Evolutionary conservation across 1,284 basidiomycete genomes (phyloP).

Genomic region (Ustilago crameri): DNA sequence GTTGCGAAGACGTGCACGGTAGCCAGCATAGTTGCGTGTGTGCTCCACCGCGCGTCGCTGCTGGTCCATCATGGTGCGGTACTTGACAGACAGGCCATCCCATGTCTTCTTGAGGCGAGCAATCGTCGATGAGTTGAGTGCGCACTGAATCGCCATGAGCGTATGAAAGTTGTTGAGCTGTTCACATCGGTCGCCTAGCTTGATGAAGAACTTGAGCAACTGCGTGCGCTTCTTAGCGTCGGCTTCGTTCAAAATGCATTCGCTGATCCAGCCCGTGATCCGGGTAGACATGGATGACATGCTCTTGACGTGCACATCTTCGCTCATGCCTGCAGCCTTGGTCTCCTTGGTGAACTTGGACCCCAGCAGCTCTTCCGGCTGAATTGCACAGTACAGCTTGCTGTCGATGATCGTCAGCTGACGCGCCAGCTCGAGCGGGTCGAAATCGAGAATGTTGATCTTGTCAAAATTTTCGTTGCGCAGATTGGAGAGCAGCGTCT

Average conservation of each 20-base stretch:
- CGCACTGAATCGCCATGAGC: conserved; percentile 70
- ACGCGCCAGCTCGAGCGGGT: conserved; percentile 74
- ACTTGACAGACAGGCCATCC: conserved; percentile 85
- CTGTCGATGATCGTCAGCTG: conserved; percentile 71
- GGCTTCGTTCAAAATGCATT: conserved; percentile 69
- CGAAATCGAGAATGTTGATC: conserved; percentile 86
- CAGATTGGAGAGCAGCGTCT: conserved; percentile 74
- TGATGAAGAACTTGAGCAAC: conserved; percentile 70
- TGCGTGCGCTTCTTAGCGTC: conserved; percentile 68
- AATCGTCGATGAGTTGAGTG: conserved; percentile 69
- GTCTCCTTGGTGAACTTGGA: conserved; percentile 64
- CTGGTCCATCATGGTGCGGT: conserved; percentile 80
- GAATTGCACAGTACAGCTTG: conserved; percentile 67
- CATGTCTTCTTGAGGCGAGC: conserved; percentile 68
- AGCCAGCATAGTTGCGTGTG: conserved; percentile 89
- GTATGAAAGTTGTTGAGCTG: conserved; percentile 70
- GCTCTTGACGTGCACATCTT: conserved; percentile 65
- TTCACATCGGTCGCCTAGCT: conserved; percentile 69
- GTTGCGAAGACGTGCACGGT: conserved; percentile 77
- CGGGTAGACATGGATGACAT: conserved; percentile 70
- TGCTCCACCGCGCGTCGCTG: conserved; percentile 88
- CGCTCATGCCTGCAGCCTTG: conserved; percentile 28
- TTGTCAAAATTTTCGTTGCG: conserved; percentile 70
- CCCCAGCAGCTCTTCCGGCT: conserved; percentile 69
- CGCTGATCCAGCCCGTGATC: conserved; percentile 71